Base-by-base conservation (phyloP, 169 alveolate species). In the Plasmodium berghei region DNA sequence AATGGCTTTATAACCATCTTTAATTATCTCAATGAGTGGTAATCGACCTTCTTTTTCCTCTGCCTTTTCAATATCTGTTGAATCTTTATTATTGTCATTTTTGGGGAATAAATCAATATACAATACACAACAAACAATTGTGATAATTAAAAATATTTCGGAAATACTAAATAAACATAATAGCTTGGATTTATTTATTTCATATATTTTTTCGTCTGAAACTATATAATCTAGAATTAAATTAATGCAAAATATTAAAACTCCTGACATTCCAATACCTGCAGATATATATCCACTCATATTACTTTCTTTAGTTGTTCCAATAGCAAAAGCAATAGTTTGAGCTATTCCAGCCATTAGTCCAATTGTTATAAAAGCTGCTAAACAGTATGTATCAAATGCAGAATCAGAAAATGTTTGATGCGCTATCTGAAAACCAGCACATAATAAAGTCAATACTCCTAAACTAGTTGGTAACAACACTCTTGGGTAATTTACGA, bases 211-310 rank as follows among this genome's bases (percentile, higher is more conserved):
- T 16, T 34, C 40, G 0, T 9, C n/a, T 10, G 90, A 61, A 4
- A 83, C 85, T 24, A 83, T 46, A 9, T 42, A 72, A 67, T 83
- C 90, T 20, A 83, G 85, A 20, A 67, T 1, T 59, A 83, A 49
- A 64, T 83, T 83, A 54, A 67, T 69, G 1, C 67, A 26, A 54
- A 83, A 83, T 28, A 66, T 83, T 10, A 83, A 83, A 9, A 67
- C 73, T 66, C 90, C 90, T 14, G 90, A 83, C 24, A 83, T 52
- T 55, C 90, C 90, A 2, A 83, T 22, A 1, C 90, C 90, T 48
- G 90, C 70, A n/a, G 86, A 67, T 56, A 83, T 55, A 14, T 67
- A 83, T 5, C 90, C 90, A 26, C 90, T 64, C 90, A 83, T 69
- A 67, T 83, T 83, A 34, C 55, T 58, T 28, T 83, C 63, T 72